phyloP scores from a whole-genome alignment of 2,329 filamentous ascomycete species.

The Periglandula ipomoeae region DNA sequence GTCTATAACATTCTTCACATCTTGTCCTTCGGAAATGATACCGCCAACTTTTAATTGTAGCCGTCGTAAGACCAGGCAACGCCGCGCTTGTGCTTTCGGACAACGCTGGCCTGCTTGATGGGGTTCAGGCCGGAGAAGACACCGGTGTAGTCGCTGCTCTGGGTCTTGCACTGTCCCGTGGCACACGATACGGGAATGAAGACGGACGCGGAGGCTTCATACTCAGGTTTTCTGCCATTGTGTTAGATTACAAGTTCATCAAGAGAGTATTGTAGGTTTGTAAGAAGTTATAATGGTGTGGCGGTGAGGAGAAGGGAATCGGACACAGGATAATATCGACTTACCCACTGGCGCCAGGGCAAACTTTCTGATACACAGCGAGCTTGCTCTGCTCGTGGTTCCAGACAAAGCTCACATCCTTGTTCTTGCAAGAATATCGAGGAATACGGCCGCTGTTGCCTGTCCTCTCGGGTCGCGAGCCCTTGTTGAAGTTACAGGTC shows the following conservation, averaged over 20 bases:
- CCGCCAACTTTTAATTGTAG: not conserved
- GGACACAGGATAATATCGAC: no score
- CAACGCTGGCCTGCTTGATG: not conserved
- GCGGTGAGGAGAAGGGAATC: not conserved
- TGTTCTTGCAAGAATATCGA: constrained; percentile 34
- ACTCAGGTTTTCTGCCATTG: constrained; percentile 9
- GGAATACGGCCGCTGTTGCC: constrained; percentile 17
- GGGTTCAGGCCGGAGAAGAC: constrained; percentile 6
- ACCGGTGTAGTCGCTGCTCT: not conserved
- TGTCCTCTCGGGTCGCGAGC: constrained; percentile 26
- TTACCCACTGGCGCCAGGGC: constrained; percentile 28
- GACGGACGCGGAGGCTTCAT: constrained; percentile 22
- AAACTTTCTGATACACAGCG: constrained; percentile 36
- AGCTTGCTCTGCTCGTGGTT: constrained; percentile 18
- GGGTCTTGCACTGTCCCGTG: not conserved
- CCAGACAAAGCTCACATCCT: constrained; percentile 35
- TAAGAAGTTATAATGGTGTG: no score
- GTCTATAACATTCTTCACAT: no score
- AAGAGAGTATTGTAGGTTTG: no score
- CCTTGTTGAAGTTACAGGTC: constrained; percentile 33
- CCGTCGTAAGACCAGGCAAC: constrained; percentile 6
- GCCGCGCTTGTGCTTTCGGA: not conserved
- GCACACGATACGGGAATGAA: constrained; percentile 11
- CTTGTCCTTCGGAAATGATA: no score
- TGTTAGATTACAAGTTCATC: no score